These are phyloP conservation scores for Russula abietina DNA, from an alignment of 768 basidiomycete species.

Conservation along the genomic window DNA sequence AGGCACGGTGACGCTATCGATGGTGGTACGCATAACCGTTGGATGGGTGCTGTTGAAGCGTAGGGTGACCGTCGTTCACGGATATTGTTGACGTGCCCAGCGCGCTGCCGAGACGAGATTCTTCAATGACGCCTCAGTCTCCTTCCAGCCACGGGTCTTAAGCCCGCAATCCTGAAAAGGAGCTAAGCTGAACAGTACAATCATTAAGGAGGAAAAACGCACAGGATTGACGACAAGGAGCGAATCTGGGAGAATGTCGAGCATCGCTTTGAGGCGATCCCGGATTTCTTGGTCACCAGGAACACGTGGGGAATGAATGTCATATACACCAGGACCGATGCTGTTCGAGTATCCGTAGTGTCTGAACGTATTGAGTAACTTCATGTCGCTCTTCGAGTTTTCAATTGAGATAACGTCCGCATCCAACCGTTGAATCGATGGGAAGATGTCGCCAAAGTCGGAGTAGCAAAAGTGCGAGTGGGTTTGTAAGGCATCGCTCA, in stretches of 20 bases:
- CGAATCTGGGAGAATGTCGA: slow-evolving; percentile 70
- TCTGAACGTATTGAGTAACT: slow-evolving; percentile 93
- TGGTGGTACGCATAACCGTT: slow-evolving; percentile 52
- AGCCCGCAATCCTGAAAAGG: slow-evolving; percentile 77
- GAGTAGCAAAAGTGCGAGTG: slow-evolving; percentile 99
- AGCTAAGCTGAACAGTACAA: slow-evolving; percentile 11
- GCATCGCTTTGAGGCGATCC: slow-evolving; percentile 82
- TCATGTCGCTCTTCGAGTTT: slow-evolving; percentile 98
- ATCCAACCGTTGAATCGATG: slow-evolving; percentile 92
- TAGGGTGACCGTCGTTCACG: slow-evolving; percentile 48
- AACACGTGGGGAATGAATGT: slow-evolving; percentile 99
- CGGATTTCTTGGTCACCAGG: slow-evolving; percentile 90
- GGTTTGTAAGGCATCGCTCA: slow-evolving; percentile 88
- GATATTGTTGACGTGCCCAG: slow-evolving; percentile 84
- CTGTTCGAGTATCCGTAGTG: slow-evolving; percentile 92
- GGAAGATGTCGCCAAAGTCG: slow-evolving; percentile 98
- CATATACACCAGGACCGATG: slow-evolving; percentile 97
- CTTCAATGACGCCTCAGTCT: slow-evolving; percentile 83
- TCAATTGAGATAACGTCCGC: slow-evolving; percentile 99
- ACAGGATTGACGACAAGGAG: slow-evolving; percentile 90
- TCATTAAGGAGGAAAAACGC: slow-evolving; percentile 25
- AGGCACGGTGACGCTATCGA: slow-evolving; percentile 19
- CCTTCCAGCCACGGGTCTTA: slow-evolving; percentile 98
- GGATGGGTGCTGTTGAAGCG: slow-evolving; percentile 92
- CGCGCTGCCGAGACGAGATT: slow-evolving; percentile 90